phyloP scores from a whole-genome alignment of 768 basidiomycete genomes.

The Termitomyces sp. region DNA sequence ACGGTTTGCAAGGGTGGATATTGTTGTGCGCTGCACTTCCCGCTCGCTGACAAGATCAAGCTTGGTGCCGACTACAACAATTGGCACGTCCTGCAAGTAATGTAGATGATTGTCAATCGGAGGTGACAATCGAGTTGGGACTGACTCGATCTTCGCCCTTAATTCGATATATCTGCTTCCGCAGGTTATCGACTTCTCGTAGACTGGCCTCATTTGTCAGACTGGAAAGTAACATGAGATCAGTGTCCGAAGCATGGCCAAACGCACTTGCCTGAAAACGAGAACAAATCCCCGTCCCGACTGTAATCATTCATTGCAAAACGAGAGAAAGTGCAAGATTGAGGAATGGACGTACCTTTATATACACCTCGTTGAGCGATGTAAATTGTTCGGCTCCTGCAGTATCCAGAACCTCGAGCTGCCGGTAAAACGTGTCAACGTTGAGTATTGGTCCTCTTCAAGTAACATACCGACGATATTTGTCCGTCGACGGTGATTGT shows the following conservation, averaged over 20 bases:
- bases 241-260: neutral
- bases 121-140: slow-evolving; percentile 2
- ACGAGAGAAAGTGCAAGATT: slow-evolving; percentile 3
- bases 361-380: slow-evolving; percentile 75
- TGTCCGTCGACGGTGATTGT: slow-evolving; percentile 62
- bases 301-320: slow-evolving; percentile 23
- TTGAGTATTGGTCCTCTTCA: neutral
- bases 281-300: slow-evolving; percentile 75
- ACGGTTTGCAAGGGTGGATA: slow-evolving; percentile 54
- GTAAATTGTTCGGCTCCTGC: slow-evolving; percentile 86
- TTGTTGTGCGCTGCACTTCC: slow-evolving; percentile 61
- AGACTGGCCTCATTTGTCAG: slow-evolving; percentile 78
- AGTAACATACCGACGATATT: slow-evolving; percentile 45
- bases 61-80: slow-evolving; percentile 85
- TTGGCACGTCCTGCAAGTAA: slow-evolving; percentile 51
- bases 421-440: slow-evolving; percentile 6
- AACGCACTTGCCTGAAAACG: slow-evolving; percentile 59
- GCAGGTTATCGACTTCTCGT: slow-evolving; percentile 72
- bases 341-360: slow-evolving; percentile 44
- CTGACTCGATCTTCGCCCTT: slow-evolving; percentile 64
- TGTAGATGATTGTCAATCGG: neutral
- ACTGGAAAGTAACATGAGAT: slow-evolving; percentile 31
- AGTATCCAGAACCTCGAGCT: slow-evolving; percentile 81
- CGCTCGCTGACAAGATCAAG: slow-evolving; percentile 77
- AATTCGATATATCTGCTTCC: slow-evolving; percentile 77